Base-by-base conservation (phyloP, 2,329 filamentous ascomycete genomes). In the Diaporthe citriasiana region DNA sequence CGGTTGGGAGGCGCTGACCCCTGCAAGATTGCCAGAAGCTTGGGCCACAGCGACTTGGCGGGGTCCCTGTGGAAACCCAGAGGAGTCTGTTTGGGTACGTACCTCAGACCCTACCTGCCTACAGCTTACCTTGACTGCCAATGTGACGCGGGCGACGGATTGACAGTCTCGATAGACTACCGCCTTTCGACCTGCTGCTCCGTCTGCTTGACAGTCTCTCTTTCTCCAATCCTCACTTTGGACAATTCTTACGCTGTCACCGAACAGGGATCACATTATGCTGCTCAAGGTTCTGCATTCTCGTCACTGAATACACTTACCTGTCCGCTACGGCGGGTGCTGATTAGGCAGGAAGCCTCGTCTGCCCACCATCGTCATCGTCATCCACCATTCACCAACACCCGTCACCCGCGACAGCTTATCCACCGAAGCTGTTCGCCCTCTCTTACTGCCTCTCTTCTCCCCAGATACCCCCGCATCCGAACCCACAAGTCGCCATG, bases 401-500 rank as follows among this genome's bases (percentile, higher is more conserved):
- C 30, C 60, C 10, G 30, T 45, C 22, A 53, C 30, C 60, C 10
- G 30, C 63, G 45, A 51, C 63, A 68, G 19, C 25, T 27, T n/a
- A 45, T 9, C 35, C 33, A 55, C 47, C 27, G 19, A 27, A 42
- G 25, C 56, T 35, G 19, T 33, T 42, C 56, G 59, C n/a, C 33
- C 19, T 50, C 25, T 15, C 38, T 27, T 45, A 7, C 38, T 27
- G 35, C 35, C 25, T 27, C 47, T 30, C 12, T n/a, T 45, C 45
- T 25, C 25, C 25, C 3, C 4, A 63, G 56, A 50, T 19, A 63
- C 12, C 40, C 47, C 38, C 27, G 40, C 27, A 33, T 10, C 40
- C 45, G 1, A 15, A 47, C 22, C 30, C 42, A 10, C 53, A 53
- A 45, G 33, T 35, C 63, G n/a, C 55, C 70, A 86, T 86, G 84